These are phyloP conservation scores for Bromus sterilis DNA, from an alignment of 176 grass and related monocot genomes.

Conservation along the genomic window DNA sequence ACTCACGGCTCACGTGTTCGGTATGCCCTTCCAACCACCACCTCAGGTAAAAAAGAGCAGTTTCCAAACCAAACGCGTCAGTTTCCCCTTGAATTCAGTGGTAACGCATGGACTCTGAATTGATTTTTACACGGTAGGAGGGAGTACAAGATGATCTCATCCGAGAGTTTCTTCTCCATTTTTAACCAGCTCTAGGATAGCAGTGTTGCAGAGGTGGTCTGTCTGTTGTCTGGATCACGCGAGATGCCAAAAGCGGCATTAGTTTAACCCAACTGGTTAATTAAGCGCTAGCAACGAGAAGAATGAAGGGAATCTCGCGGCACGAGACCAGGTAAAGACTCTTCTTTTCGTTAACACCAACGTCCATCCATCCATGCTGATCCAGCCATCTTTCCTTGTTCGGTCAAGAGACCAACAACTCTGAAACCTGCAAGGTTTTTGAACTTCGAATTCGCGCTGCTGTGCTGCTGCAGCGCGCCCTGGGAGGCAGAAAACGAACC, in stretches of 20 bases:
- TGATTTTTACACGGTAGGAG: too few species aligned
- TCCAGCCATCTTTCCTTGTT: conserved; percentile 17
- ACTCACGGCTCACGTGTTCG: background rate
- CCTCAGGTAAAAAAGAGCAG: background rate
- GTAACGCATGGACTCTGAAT: background rate
- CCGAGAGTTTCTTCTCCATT: background rate
- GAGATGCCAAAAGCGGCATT: conserved; percentile 1
- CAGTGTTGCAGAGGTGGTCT: background rate
- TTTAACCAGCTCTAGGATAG: background rate
- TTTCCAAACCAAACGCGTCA: background rate
- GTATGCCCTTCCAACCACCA: background rate
- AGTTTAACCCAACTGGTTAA: background rate
- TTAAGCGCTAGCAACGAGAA: conserved; percentile 33
- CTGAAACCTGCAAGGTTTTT: background rate
- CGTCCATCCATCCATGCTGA: conserved; percentile 6
- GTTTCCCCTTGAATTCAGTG: background rate
- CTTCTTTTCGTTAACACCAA: conserved; percentile 14
- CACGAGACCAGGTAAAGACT: conserved; percentile 4
- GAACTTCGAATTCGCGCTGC: conserved; percentile 16
- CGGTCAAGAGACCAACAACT: conserved; percentile 1
- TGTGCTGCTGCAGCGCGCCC: background rate
- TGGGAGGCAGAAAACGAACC: background rate
- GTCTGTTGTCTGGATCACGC: background rate
- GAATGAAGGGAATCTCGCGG: conserved; percentile 46
- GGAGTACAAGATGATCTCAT: background rate